Percentiles rank a stretch among this genome's conserved stretches.
Conservation (phyloP, 2,329 filamentous ascomycete genomes). For the Aspergillus pseudonomiae region DNA sequence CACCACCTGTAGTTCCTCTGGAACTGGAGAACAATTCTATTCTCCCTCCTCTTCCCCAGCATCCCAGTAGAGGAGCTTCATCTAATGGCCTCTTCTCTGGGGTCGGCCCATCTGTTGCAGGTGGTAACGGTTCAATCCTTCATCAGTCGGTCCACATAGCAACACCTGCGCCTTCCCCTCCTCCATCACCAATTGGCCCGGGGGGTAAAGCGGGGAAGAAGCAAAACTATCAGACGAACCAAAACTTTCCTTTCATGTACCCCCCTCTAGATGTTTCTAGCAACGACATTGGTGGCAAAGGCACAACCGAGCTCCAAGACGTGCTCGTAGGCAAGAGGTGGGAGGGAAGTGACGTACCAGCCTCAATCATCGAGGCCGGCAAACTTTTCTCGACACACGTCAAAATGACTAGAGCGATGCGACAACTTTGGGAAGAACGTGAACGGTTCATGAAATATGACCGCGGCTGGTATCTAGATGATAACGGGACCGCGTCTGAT, state of each 20-base stretch:
- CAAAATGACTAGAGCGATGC: slow-evolving; percentile 85
- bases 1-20: slow-evolving; percentile 77
- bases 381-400: slow-evolving; percentile 88
- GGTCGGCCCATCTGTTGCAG: slow-evolving; percentile 51
- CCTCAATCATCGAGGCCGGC: slow-evolving; percentile 92
- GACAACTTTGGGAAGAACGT: slow-evolving; percentile 92
- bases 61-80: slow-evolving; percentile 64
- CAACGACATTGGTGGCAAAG: slow-evolving; percentile 89
- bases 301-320: slow-evolving; percentile 77
- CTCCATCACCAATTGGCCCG: slow-evolving; percentile 81
- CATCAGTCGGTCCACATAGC: slow-evolving; percentile 97
- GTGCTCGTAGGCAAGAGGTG: slow-evolving; percentile 79
- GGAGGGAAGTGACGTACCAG: slow-evolving; percentile 90
- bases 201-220: slow-evolving; percentile 95
- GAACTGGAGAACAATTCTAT: slow-evolving; percentile 91
- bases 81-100: slow-evolving; percentile 65
- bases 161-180: slow-evolving; percentile 94
- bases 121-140: slow-evolving; percentile 70
- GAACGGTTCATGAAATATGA: slow-evolving; percentile 91
- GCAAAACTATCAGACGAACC: slow-evolving; percentile 98
- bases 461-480: slow-evolving; percentile 74
- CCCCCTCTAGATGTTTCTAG: slow-evolving; percentile 87
- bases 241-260: slow-evolving; percentile 97
- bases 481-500: slow-evolving; percentile 35
- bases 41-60: slow-evolving; percentile 79